Evolutionary conservation across 208 protist species (phyloP).

Genomic region (Phytomonas sp.): DNA sequence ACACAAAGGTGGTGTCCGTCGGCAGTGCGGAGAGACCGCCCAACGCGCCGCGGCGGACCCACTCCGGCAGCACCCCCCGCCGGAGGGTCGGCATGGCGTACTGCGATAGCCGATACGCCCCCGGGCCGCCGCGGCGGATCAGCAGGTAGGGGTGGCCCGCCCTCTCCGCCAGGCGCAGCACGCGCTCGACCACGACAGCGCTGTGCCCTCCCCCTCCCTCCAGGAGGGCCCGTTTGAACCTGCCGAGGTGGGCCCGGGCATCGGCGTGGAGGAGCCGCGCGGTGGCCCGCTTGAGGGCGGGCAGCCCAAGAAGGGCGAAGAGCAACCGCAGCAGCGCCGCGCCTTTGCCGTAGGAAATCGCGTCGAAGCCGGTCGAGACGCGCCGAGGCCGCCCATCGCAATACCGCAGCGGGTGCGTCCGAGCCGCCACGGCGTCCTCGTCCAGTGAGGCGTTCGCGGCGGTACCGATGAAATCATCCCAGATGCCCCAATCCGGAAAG

Average conservation of each 20-base stretch:
- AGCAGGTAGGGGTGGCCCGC: constrained; percentile 39
- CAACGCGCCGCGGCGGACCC: background rate
- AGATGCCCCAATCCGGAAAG: constrained; percentile 79
- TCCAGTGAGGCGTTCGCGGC: constrained; percentile 36
- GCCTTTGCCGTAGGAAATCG: constrained; percentile 77
- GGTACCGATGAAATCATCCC: constrained; percentile 43
- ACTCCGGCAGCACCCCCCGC: constrained; percentile 6
- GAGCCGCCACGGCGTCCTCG: constrained; percentile 22
- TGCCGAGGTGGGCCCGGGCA: constrained; percentile 27
- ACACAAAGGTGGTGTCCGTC: constrained; percentile 11
- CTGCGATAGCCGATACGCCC: constrained; percentile 32
- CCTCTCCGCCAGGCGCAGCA: constrained; percentile 19
- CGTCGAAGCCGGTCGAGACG: constrained; percentile 44
- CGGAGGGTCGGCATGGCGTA: constrained; percentile 8
- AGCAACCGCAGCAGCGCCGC: constrained; percentile 75
- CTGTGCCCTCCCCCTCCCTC: constrained; percentile 14
- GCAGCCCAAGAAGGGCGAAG: constrained; percentile 24
- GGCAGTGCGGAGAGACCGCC: constrained; percentile 18
- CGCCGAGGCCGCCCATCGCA: constrained; percentile 23
- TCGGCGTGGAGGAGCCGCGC: constrained; percentile 31
- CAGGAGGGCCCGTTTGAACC: constrained; percentile 26
- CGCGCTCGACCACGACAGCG: constrained; percentile 12
- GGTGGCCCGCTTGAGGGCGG: constrained; percentile 21
- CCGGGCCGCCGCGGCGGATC: constrained; percentile 14
- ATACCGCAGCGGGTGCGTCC: constrained; percentile 40